Evolutionary conservation across 2,329 filamentous ascomycete species (phyloP).

Genomic region (Clarireedia homoeocarpa): DNA sequence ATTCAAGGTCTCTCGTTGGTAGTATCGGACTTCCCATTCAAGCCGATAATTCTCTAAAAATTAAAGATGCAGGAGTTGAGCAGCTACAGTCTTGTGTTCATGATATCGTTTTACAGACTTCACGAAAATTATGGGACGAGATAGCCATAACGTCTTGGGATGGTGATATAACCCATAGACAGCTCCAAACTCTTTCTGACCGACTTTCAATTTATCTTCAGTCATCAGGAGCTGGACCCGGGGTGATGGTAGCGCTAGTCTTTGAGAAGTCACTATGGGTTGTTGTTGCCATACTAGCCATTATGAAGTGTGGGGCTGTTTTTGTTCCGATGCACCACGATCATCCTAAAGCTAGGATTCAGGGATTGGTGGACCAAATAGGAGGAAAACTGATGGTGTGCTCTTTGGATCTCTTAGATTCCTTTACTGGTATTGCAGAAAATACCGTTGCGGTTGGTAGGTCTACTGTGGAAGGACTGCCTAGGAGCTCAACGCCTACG

Average conservation of each 20-base stretch:
- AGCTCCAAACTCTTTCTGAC: slow-evolving; percentile 19
- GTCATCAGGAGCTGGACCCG: slow-evolving; percentile 14
- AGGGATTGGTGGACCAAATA: slow-evolving; percentile 6
- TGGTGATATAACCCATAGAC: slow-evolving; percentile 20
- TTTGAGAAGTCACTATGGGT: slow-evolving; percentile 20
- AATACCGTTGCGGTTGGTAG: not conserved
- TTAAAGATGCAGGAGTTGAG: not conserved
- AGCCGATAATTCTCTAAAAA: not conserved
- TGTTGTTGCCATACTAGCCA: slow-evolving; percentile 24
- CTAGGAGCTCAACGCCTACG: not conserved
- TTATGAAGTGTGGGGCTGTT: slow-evolving; percentile 23
- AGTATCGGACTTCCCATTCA: slow-evolving; percentile 13
- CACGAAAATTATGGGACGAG: not conserved
- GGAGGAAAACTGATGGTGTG: slow-evolving; percentile 11
- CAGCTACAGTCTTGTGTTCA: slow-evolving; percentile 13
- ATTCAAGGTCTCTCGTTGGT: not conserved
- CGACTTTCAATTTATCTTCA: slow-evolving; percentile 16
- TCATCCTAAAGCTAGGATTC: slow-evolving; percentile 7
- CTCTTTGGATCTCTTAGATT: slow-evolving; percentile 2
- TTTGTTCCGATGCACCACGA: slow-evolving; percentile 26
- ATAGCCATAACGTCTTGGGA: slow-evolving; percentile 13
- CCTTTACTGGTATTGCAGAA: not conserved
- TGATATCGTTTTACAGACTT: slow-evolving; percentile 11
- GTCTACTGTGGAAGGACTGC: not conserved
- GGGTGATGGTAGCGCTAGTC: slow-evolving; percentile 13